These are phyloP conservation scores for Mycena pura DNA, from an alignment of 768 basidiomycete species.

Conservation along the genomic window DNA sequence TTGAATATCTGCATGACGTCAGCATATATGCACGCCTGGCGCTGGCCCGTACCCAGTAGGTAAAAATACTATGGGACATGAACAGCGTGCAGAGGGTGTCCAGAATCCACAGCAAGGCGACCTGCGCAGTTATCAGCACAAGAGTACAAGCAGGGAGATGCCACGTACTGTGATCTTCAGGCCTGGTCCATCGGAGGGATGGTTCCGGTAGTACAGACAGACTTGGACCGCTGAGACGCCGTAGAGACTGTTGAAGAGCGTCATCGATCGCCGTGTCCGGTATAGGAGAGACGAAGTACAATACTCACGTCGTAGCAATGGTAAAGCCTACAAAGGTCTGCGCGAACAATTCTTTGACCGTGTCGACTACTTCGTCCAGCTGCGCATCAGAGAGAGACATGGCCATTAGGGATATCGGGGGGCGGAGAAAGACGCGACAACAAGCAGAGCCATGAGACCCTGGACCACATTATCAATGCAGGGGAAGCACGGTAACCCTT, in stretches of 20 bases:
- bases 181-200: slow-evolving; percentile 1
- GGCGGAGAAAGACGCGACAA: neutral
- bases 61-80: slow-evolving; percentile 15
- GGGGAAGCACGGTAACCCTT: too few relatives aligned
- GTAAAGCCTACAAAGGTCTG: slow-evolving; percentile 19
- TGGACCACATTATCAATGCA: too few relatives aligned
- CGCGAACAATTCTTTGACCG: slow-evolving; percentile 17
- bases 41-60: slow-evolving; percentile 16
- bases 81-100: slow-evolving; percentile 22
- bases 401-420: slow-evolving; percentile 13
- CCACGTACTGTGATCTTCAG: slow-evolving; percentile 14
- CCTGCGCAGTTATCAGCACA: neutral
- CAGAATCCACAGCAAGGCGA: slow-evolving; percentile 13
- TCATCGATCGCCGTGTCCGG: neutral
- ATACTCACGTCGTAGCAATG: slow-evolving; percentile 13
- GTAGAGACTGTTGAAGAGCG: neutral
- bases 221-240: slow-evolving; percentile 17
- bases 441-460: too few relatives aligned
- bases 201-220: slow-evolving; percentile 18
- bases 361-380: slow-evolving; percentile 7
- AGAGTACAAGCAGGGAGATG: neutral
- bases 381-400: slow-evolving; percentile 9
- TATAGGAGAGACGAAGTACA: neutral
- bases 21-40: too few relatives aligned
- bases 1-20: slow-evolving; percentile 12